phyloP scores from a whole-genome alignment of 768 basidiomycete genomes.

The Pleurotus eryngii region DNA sequence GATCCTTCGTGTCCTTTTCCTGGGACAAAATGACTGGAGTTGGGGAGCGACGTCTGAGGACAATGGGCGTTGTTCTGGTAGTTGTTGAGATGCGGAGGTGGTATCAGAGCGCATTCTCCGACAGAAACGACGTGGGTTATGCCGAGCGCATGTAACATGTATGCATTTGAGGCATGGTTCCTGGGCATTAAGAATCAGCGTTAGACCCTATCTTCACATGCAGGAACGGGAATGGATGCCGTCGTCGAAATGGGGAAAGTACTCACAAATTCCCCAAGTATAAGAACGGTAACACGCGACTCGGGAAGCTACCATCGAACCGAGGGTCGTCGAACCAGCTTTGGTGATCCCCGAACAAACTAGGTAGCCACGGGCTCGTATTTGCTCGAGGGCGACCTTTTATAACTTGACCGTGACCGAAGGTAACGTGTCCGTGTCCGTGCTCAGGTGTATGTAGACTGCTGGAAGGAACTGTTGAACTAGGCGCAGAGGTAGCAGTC shows the following conservation, averaged over 20 bases:
- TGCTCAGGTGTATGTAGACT: neutral
- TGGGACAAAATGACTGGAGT: slow-evolving; percentile 28
- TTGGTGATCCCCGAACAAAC: slow-evolving; percentile 67
- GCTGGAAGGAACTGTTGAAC: neutral
- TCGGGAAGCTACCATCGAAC: slow-evolving; percentile 96
- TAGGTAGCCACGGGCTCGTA: slow-evolving; percentile 65
- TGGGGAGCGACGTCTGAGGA: neutral
- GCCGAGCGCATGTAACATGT: slow-evolving; percentile 93
- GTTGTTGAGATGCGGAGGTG: slow-evolving; percentile 52
- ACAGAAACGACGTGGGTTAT: slow-evolving; percentile 98
- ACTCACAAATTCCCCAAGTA: slow-evolving; percentile 94
- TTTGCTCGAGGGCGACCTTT: slow-evolving; percentile 64
- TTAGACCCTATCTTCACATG: neutral
- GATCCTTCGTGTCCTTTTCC: slow-evolving; percentile 61
- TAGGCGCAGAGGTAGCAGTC: neutral
- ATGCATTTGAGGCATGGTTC: slow-evolving; percentile 91
- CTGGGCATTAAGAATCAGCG: slow-evolving; percentile 33
- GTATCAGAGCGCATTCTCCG: slow-evolving; percentile 89
- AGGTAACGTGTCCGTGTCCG: neutral
- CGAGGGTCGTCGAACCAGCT: slow-evolving; percentile 93
- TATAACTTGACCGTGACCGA: slow-evolving; percentile 17
- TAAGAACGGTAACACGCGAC: slow-evolving; percentile 86
- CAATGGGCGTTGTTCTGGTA: neutral
- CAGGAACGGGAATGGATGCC: neutral
- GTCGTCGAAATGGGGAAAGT: slow-evolving; percentile 10